Evolutionary conservation across 2,329 filamentous ascomycete species (phyloP), one percentile per base, ranked within the genome.

Genomic region (Talaromyces sp.): DNA sequence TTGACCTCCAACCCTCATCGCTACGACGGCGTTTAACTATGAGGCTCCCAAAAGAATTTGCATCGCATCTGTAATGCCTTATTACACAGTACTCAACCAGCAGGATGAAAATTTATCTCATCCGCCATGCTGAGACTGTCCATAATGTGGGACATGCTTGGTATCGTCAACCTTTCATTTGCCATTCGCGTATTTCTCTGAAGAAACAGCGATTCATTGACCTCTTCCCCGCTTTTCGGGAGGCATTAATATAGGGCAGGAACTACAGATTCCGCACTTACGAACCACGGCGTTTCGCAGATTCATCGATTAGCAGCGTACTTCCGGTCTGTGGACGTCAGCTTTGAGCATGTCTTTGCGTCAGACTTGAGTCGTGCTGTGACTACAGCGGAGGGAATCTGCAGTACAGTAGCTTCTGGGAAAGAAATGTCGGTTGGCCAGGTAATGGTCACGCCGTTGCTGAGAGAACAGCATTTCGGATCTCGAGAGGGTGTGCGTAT

Each of bases 41-140:
- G 22, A 33, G 61, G 6, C 5, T 50, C 13, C 45, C 3, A 8
- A 31, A 58, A 47, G 22, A 63, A 19, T 31, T 19, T 35, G 43
- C 33, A 35, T 35, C 5, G 56, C 57, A 3, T 22, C 41, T 47
- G 57, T 60, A 35, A 43, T 41, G 56, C 37, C 9, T 59, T 14
- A 31, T 27, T 4, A 11, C 22, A 41, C 19, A 54, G n/a, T 16
- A 3, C 7, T 6, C n/a, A 64, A 48, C 31, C 16, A 39, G 61
- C 41, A 65, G 48, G 50, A 86, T 90, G 85, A 84, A 83, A 73
- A 76, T 97, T 63, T 87, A 93, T 72, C 84, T 97, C 71, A 87
- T 96, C 72, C 88, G 93, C 64, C 93, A 97, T 82, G 93, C 89
- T 73, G 93, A 97, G 80, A 94, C 92, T 16, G 90, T 96, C 69